These are phyloP conservation scores for Termitomyces sp. DNA, from an alignment of 768 basidiomycete species.

Conservation along the genomic window DNA sequence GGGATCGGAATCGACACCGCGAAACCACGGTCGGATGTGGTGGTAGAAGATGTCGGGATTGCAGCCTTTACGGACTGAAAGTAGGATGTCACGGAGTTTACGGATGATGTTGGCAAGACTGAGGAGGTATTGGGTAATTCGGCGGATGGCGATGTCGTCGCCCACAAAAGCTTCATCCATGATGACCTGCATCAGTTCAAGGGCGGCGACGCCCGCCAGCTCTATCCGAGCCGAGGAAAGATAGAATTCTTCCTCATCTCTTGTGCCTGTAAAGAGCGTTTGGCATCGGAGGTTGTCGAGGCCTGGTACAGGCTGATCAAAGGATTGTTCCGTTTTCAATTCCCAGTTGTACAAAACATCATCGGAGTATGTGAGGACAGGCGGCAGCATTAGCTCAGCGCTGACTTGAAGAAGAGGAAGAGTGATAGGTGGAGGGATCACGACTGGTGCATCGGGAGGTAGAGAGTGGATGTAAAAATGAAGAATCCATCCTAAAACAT, in stretches of 20 bases:
- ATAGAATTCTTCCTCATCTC: slow-evolving; percentile 90
- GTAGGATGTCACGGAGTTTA: slow-evolving; percentile 59
- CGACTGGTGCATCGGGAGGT: slow-evolving; percentile 40
- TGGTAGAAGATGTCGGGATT: slow-evolving; percentile 75
- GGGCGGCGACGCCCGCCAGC: slow-evolving; percentile 78
- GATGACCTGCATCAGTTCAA: slow-evolving; percentile 79
- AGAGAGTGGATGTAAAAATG: slow-evolving; percentile 79
- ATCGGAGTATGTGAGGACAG: slow-evolving; percentile 89
- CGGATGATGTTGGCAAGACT: slow-evolving; percentile 61
- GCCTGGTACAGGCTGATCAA: slow-evolving; percentile 28
- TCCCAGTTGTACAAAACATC: slow-evolving; percentile 90
- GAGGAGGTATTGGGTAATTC: slow-evolving; percentile 61
- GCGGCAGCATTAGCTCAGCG: slow-evolving; percentile 71
- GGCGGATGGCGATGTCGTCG: slow-evolving; percentile 58
- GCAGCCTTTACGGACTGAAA: slow-evolving; percentile 66
- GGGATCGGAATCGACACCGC: slow-evolving; percentile 59
- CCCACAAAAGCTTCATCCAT: slow-evolving; percentile 91
- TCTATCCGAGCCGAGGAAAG: slow-evolving; percentile 87
- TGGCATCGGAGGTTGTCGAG: slow-evolving; percentile 60
- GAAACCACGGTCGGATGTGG: slow-evolving; percentile 78
- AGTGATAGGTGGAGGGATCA: slow-evolving; percentile 70
- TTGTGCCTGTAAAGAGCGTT: slow-evolving; percentile 72
- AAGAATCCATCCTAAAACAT: slow-evolving; percentile 68
- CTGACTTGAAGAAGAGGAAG: slow-evolving; percentile 75
- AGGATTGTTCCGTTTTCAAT: slow-evolving; percentile 25